A percentile compares a stretch with the other conserved stretches of the same genome.
These are phyloP conservation scores for Xanthoconium purpureum DNA, from an alignment of 768 basidiomycete species.

Conservation along the genomic window DNA sequence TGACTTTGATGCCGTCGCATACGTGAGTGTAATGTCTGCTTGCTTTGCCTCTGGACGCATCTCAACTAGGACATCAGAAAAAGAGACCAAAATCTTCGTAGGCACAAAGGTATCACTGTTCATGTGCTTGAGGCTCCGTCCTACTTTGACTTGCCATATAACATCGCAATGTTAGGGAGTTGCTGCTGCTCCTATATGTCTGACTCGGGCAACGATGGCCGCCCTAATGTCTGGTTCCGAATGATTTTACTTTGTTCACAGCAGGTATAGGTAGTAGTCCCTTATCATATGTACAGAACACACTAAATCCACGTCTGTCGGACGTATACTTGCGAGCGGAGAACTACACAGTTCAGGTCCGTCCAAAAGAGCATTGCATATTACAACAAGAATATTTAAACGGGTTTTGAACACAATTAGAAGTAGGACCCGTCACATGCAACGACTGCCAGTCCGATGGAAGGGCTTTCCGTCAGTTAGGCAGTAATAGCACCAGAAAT, in stretches of 20 bases:
- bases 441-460: not conserved
- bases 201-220: too few relatives aligned
- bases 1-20: constrained; percentile 75
- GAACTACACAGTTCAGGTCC: not conserved
- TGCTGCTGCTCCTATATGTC: not conserved
- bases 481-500: constrained; percentile 29
- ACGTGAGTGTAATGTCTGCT: constrained; percentile 49
- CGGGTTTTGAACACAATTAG: not conserved
- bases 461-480: constrained; percentile 1
- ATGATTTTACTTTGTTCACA: too few relatives aligned
- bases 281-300: not conserved
- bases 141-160: not conserved
- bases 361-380: constrained; percentile 1
- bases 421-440: not conserved
- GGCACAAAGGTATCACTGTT: not conserved
- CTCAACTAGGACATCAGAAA: too few relatives aligned
- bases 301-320: not conserved
- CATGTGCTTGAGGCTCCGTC: too few relatives aligned
- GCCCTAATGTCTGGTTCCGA: too few relatives aligned
- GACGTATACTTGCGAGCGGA: not conserved
- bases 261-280: too few relatives aligned
- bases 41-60: too few relatives aligned
- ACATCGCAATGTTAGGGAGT: not conserved
- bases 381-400: constrained; percentile 8
- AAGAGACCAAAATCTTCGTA: not conserved